phyloP scores from a whole-genome alignment of 768 basidiomycete species.

The Mrakia gelida region DNA sequence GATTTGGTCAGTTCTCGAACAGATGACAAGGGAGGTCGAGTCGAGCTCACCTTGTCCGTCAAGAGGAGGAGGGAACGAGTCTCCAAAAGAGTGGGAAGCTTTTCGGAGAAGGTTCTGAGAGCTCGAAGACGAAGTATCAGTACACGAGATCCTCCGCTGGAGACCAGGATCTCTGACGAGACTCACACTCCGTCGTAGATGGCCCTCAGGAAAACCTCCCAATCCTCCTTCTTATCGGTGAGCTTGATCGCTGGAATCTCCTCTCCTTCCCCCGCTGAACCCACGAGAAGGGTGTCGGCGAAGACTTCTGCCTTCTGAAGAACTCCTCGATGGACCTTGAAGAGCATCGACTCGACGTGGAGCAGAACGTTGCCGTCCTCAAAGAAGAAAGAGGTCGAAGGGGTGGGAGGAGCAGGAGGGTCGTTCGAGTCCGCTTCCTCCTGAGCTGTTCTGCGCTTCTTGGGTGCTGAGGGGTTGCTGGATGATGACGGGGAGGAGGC shows the following conservation, averaged over 20 bases:
- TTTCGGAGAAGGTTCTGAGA: no score
- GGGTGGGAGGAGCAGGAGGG: not conserved
- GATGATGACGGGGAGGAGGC: no score
- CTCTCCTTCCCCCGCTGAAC: not conserved
- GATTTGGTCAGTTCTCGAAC: no score
- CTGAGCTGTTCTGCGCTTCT: not conserved
- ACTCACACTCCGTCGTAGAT: not conserved
- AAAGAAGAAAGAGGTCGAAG: not conserved
- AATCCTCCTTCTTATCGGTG: not conserved
- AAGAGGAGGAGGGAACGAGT: no score
- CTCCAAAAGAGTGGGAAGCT: no score
- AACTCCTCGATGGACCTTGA: not conserved
- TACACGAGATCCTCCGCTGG: no score
- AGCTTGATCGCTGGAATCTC: not conserved
- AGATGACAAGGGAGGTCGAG: no score
- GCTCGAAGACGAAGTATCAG: no score
- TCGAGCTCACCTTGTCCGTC: no score
- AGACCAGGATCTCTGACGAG: no score
- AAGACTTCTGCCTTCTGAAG: not conserved
- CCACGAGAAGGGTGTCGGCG: not conserved
- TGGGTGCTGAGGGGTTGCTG: not conserved
- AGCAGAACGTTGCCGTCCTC: not conserved
- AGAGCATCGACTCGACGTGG: not conserved
- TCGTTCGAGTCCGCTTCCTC: no score
- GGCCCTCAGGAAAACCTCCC: not conserved